A percentile compares a stretch with the other conserved stretches of the same genome.
phyloP scores from a whole-genome alignment of 768 basidiomycete genomes.

The Agaricus subrufescens region DNA sequence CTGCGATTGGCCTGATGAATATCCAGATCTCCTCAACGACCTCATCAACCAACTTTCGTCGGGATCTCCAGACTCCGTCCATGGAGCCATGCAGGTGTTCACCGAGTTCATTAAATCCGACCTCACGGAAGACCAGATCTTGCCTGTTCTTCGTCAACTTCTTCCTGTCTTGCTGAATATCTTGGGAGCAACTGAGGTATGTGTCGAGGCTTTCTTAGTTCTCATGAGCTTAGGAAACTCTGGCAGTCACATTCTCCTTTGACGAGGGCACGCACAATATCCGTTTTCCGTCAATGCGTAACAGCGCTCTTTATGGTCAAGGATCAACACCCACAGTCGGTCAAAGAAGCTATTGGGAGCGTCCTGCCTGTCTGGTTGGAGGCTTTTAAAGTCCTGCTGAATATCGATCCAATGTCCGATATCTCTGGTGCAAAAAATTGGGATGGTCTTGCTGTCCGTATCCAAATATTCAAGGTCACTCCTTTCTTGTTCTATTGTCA shows the following conservation, averaged over 20 bases:
- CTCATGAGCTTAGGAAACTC: slow-evolving; percentile 5
- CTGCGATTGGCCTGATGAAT: slow-evolving; percentile 97
- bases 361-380: slow-evolving; percentile 92
- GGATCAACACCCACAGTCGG: slow-evolving; percentile 83
- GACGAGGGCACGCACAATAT: slow-evolving; percentile 81
- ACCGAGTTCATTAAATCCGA: slow-evolving; percentile 93
- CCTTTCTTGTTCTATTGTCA: background rate
- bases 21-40: slow-evolving; percentile 75
- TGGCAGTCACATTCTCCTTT: slow-evolving; percentile 63
- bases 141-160: slow-evolving; percentile 86
- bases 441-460: slow-evolving; percentile 76
- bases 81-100: slow-evolving; percentile 95
- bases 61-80: slow-evolving; percentile 67
- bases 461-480: slow-evolving; percentile 81
- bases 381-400: slow-evolving; percentile 76
- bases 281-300: slow-evolving; percentile 88
- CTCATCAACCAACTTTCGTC: slow-evolving; percentile 78
- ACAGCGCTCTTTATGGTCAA: slow-evolving; percentile 92
- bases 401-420: slow-evolving; percentile 59
- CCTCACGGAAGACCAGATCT: slow-evolving; percentile 89
- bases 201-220: slow-evolving; percentile 9
- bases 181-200: slow-evolving; percentile 70
- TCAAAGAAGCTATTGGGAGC: slow-evolving; percentile 74
- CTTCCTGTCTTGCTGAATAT: slow-evolving; percentile 82
- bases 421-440: slow-evolving; percentile 56